Percentiles rank a stretch among this genome's conserved stretches.
Conservation (phyloP, 2,329 filamentous ascomycete species). For the Pseudofabraea citricarpa region DNA sequence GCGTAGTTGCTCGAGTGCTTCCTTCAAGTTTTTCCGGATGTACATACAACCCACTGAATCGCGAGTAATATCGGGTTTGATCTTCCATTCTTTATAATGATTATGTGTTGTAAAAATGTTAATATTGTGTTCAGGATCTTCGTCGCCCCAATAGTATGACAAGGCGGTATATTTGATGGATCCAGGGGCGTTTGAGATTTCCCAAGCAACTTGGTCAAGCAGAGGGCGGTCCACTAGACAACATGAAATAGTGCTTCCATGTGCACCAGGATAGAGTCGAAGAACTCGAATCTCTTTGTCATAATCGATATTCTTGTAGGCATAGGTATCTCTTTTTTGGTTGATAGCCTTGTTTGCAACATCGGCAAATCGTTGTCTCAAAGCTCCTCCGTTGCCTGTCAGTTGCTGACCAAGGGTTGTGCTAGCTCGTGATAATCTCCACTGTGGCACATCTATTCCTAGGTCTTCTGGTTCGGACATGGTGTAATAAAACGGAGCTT, state of each 20-base stretch:
- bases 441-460: not conserved
- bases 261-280: not conserved
- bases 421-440: not conserved
- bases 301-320: not conserved
- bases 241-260: not conserved
- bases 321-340: not conserved
- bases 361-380: not conserved
- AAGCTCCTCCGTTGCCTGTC: not conserved
- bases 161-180: not conserved
- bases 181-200: not conserved
- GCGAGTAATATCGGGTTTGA: not conserved
- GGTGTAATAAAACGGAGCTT: not conserved
- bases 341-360: not conserved
- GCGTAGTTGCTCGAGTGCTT: not conserved
- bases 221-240: not conserved
- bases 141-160: not conserved
- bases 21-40: not conserved
- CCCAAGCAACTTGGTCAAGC: not conserved
- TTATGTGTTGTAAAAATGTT: not conserved
- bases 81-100: not conserved
- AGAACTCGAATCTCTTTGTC: not conserved
- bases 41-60: not conserved
- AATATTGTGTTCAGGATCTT: not conserved
- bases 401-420: not conserved
- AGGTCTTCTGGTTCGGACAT: not conserved